Evolutionary conservation across 108 stramenopile genomes (phyloP), one percentile per base, ranked within the genome.

Genomic region (Cyclotella kingstonii): DNA sequence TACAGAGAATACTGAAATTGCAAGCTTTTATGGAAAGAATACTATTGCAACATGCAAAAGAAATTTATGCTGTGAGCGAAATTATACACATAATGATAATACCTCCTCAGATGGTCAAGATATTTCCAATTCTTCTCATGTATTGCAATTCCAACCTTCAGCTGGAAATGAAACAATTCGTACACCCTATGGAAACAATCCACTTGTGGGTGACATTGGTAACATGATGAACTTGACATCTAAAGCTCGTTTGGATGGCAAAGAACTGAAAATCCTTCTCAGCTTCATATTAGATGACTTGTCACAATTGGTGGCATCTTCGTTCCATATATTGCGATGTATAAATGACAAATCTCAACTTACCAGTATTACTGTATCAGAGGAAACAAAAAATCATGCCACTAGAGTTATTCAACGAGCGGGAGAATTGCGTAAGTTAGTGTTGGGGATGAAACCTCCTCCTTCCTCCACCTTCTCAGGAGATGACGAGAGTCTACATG

Each of bases 181-280:
- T n/a, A n/a, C n/a, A n/a, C n/a, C n/a, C 3, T 66, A 77, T 66
- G 85, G 84, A 28, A 93, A 88, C 67, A 90, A 90, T 83, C 64
- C 54, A 21, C 46, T 93, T 15, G 21, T 57, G 29, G 88, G 91
- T 31, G 88, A 90, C 39, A 63, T 93, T 64, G 91, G 91, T 10
- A 78, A 89, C 55, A 71, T 91, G 58, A 62, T 72, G 5, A 81
- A 68, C 35, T 41, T 78, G 2, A 61, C 77, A 52, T 36, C 56
- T 1, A 52, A 81, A 34, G 90, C 90, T 7, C 68, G 68, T 54
- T 62, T 74, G 2, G 81, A 87, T 59, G 90, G 86, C 0, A 65
- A 56, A 53, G 55, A 54, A 21, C 54, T 91, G 10, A 61, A 83
- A 35, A 58, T 59, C 14, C 65, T 81, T 5, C 66, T 91, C 7